Conservation (phyloP, 2,329 filamentous ascomycete genomes). For the Neurospora sp. region DNA sequence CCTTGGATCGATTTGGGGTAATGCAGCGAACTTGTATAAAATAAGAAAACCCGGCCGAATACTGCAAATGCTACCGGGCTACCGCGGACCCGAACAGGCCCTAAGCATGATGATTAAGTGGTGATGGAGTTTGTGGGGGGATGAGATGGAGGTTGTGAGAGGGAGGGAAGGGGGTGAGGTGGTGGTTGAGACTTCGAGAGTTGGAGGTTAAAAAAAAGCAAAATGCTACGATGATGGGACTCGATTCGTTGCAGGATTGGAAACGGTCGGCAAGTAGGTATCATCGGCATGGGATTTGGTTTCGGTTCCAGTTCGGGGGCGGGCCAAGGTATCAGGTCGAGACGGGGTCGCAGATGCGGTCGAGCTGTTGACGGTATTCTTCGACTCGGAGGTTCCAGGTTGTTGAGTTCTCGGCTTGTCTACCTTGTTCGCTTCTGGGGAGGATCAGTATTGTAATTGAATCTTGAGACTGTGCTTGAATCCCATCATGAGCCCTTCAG, state of each 20-base stretch:
- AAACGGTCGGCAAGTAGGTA: neutral
- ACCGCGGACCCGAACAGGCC: no score
- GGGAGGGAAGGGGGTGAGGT: no score
- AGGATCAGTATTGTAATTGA: neutral
- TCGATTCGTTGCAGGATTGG: neutral
- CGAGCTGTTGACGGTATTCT: neutral
- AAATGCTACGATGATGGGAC: neutral
- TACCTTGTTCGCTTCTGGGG: neutral
- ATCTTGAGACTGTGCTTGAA: neutral
- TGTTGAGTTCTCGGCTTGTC: neutral
- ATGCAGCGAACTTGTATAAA: no score
- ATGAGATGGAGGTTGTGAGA: no score
- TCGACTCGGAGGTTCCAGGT: neutral
- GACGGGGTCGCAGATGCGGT: neutral
- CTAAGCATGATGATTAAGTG: no score
- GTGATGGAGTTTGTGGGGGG: no score
- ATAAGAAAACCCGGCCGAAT: no score
- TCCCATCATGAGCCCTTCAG: neutral
- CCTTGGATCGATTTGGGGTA: no score
- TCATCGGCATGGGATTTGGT: neutral
- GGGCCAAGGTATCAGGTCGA: neutral
- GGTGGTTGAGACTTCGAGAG: neutral
- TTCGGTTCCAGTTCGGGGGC: neutral
- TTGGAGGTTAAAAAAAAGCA: neutral
- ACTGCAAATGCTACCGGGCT: no score